Percentiles rank a stretch among this genome's conserved stretches.
phyloP scores from a whole-genome alignment of 768 basidiomycete species.

The Naganishia kalamii region DNA sequence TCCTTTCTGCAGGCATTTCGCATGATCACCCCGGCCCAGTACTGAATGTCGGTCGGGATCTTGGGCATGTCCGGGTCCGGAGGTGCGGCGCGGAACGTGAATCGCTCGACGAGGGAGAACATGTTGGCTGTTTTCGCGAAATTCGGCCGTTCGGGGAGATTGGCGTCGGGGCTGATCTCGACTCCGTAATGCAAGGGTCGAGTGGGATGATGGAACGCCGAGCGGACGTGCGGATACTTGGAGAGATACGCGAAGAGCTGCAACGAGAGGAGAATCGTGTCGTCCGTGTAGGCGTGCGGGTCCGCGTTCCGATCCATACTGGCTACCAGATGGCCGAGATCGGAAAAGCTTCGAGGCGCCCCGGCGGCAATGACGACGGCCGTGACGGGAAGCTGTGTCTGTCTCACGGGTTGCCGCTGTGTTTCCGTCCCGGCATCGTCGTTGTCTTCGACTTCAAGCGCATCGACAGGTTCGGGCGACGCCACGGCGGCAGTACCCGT shows the following conservation, averaged over 20 bases:
- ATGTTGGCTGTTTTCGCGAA: constrained; percentile 59
- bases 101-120: constrained; percentile 90
- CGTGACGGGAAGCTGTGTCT: constrained; percentile 6
- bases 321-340: constrained; percentile 41
- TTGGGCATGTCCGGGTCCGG: constrained; percentile 66
- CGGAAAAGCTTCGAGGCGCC: constrained; percentile 44
- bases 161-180: constrained; percentile 30
- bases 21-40: constrained; percentile 99
- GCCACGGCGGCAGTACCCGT: neutral
- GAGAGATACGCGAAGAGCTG: constrained; percentile 93
- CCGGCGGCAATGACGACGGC: constrained; percentile 41
- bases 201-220: constrained; percentile 82
- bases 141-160: constrained; percentile 42
- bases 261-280: constrained; percentile 81
- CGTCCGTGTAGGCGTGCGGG: constrained; percentile 64
- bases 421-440: neutral
- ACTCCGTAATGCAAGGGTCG: constrained; percentile 45
- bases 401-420: neutral
- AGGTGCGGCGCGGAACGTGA: constrained; percentile 87
- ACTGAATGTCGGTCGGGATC: constrained; percentile 82
- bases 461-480: neutral
- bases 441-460: neutral
- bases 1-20: constrained; percentile 98
- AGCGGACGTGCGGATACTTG: constrained; percentile 94
- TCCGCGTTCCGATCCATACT: constrained; percentile 24